Conservation (phyloP, 352 stramenopile genomes). For the Globisporangium canariense region DNA sequence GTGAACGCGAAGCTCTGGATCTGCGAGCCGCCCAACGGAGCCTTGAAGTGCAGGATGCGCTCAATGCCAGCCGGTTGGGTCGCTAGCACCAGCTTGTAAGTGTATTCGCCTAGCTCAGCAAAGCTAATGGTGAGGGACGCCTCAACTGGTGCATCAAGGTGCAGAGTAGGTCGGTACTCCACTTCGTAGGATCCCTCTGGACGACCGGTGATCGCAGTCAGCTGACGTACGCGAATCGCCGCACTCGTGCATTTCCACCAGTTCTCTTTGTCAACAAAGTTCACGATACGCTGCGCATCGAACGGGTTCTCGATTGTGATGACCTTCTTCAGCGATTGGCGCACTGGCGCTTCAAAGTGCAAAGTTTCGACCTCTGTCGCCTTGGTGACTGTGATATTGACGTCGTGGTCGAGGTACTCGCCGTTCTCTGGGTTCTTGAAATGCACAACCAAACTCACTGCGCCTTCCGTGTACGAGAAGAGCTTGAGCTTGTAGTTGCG, state of each 20-base stretch:
- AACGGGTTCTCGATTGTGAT: slow-evolving; percentile 93
- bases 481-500: slow-evolving; percentile 88
- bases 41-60: slow-evolving; percentile 78
- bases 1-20: slow-evolving; percentile 81
- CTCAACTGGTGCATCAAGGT: slow-evolving; percentile 40
- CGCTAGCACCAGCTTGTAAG: slow-evolving; percentile 74
- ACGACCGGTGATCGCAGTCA: slow-evolving; percentile 65
- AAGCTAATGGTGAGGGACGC: slow-evolving; percentile 71
- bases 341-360: slow-evolving; percentile 79
- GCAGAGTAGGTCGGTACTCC: slow-evolving; percentile 84
- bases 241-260: slow-evolving; percentile 85
- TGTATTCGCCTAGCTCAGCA: slow-evolving; percentile 85
- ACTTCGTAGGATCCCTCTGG: slow-evolving; percentile 87
- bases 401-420: slow-evolving; percentile 81
- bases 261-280: slow-evolving; percentile 50
- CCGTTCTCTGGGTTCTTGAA: slow-evolving; percentile 82
- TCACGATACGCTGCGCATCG: slow-evolving; percentile 32
- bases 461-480: slow-evolving; percentile 84
- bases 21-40: slow-evolving; percentile 71
- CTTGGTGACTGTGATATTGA: slow-evolving; percentile 51
- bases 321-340: slow-evolving; percentile 72
- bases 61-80: slow-evolving; percentile 73
- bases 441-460: slow-evolving; percentile 44
- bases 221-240: slow-evolving; percentile 63
- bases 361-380: slow-evolving; percentile 75